A percentile compares a stretch with the other conserved stretches of the same genome.
Conservation (phyloP, 129 eudicot species). For the Chrysanthemum seticuspe region DNA sequence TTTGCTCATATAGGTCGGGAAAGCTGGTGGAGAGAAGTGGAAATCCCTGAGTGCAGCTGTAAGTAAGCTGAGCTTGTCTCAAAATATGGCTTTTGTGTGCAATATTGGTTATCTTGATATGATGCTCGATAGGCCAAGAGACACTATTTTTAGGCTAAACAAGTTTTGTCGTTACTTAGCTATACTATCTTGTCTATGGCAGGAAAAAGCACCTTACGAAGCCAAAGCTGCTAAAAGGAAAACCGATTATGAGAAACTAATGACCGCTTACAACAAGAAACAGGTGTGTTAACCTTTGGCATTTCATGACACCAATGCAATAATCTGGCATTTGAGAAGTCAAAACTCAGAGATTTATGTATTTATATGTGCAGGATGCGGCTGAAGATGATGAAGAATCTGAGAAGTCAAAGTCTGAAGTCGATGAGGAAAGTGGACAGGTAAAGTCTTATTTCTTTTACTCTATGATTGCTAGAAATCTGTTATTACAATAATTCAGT, state of each 20-base stretch:
- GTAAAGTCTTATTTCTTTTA: constrained; percentile 24
- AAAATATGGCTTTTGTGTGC: too few relatives aligned
- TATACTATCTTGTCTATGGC: constrained; percentile 22
- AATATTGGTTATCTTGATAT: background rate
- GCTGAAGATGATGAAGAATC: constrained; percentile 83
- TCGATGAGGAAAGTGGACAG: constrained; percentile 83
- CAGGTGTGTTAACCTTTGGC: constrained; percentile 39
- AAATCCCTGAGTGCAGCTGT: constrained; percentile 74
- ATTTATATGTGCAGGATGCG: constrained; percentile 38
- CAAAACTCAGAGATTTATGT: background rate
- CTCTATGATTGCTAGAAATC: background rate
- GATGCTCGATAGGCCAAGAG: constrained; percentile 5
- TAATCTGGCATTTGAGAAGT: background rate
- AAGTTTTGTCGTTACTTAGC: too few relatives aligned
- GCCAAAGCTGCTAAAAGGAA: constrained; percentile 89
- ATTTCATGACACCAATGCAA: background rate
- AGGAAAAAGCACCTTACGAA: constrained; percentile 98
- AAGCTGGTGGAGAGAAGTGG: constrained; percentile 99
- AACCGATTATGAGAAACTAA: constrained; percentile 70
- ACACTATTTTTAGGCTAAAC: background rate
- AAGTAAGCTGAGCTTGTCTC: constrained; percentile 28
- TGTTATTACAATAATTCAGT: background rate
- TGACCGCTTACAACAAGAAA: constrained; percentile 86
- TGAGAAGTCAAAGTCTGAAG: constrained; percentile 83
- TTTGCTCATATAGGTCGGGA: constrained; percentile 66